Evolutionary conservation across 2,329 filamentous ascomycete species (phyloP), one percentile per base, ranked within the genome.

Genomic region (Scytalidium lignicola): DNA sequence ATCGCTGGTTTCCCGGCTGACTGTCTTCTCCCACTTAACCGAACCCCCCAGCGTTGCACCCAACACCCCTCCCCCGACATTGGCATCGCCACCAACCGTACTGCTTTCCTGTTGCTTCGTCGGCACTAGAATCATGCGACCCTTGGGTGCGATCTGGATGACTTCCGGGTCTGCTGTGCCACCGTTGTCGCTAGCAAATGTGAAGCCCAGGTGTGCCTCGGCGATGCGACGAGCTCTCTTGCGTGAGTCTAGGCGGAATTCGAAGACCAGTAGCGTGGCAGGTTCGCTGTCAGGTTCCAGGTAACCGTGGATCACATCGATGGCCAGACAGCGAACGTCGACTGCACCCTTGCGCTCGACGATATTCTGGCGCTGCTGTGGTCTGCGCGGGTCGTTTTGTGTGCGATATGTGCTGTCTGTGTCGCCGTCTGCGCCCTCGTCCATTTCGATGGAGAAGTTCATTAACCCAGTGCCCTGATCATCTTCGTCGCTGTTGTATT

Each of bases 291-390:
- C 55, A 1, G 52, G 46, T 12, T 42, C 46, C 40, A 60, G 48
- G 5, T 53, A 43, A 8, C 62, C 62, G 29, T 64, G 61, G 13
- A 62, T 52, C 15, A 64, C 46, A 20, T 64, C 60, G 15, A 57
- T 41, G 22, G 55, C 50, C 8, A 56, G 55, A 52, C 59, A 63
- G 6, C 55, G 56, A 19, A 63, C 55, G 37, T 60, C 57, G 28
- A 64, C 54, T 3, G 58, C 51, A 5, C 62, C 61, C 18, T 55
- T 53, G 0, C 61, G 57, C 40, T 60, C 50, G 7, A 55, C 50
- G 22, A 55, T 51, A 18, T 56, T 53, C 5, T 20, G 44, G 44
- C 59, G 53, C 26, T 64, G 62, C 6, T 52, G 59, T 0, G 58
- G 59, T 6, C 42, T 42, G 1, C 48, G 41, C 7, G 54, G 59